These are phyloP conservation scores for Trametes cingulata DNA, from an alignment of 768 basidiomycete genomes.

Conservation along the genomic window DNA sequence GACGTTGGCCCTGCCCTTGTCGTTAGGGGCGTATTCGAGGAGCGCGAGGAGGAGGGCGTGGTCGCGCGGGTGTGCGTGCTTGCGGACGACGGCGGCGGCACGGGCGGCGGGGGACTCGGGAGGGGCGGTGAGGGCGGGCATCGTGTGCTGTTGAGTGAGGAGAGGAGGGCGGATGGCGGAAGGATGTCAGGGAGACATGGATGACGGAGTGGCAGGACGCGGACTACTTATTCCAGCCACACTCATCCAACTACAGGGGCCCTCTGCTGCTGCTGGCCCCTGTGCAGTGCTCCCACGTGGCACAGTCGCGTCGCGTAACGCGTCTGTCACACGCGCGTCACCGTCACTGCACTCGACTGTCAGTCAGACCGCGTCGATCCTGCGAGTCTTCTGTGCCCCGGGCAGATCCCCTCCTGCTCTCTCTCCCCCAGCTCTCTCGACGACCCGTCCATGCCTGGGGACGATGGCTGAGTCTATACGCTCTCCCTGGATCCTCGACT, in stretches of 20 bases:
- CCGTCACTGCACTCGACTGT: neutral
- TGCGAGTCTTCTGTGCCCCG: neutral
- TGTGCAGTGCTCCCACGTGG: neutral
- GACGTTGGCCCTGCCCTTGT: conserved; percentile 7
- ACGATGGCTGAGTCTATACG: conserved; percentile 41
- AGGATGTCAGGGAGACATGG: conserved; percentile 3
- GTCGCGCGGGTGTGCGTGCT: conserved; percentile 7
- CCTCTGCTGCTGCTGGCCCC: neutral
- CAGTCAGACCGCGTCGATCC: neutral
- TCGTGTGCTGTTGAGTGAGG: neutral
- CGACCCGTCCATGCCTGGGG: neutral
- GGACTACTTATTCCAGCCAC: neutral
- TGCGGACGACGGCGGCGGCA: conserved; percentile 6
- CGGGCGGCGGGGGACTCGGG: neutral
- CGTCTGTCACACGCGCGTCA: conserved; percentile 8
- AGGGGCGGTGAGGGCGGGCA: conserved; percentile 7
- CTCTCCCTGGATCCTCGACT: conserved; percentile 57
- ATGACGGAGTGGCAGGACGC: conserved; percentile 3
- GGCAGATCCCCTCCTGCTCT: neutral
- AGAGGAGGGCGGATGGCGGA: neutral
- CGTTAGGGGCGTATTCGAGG: conserved; percentile 13
- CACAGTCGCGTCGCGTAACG: conserved; percentile 15
- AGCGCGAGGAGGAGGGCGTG: conserved; percentile 15
- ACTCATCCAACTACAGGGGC: neutral
- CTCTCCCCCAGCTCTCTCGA: neutral